Evolutionary conservation across 2,329 filamentous ascomycete genomes (phyloP), one percentile per base, ranked within the genome.

Genomic region (Triangularia verruculosa): DNA sequence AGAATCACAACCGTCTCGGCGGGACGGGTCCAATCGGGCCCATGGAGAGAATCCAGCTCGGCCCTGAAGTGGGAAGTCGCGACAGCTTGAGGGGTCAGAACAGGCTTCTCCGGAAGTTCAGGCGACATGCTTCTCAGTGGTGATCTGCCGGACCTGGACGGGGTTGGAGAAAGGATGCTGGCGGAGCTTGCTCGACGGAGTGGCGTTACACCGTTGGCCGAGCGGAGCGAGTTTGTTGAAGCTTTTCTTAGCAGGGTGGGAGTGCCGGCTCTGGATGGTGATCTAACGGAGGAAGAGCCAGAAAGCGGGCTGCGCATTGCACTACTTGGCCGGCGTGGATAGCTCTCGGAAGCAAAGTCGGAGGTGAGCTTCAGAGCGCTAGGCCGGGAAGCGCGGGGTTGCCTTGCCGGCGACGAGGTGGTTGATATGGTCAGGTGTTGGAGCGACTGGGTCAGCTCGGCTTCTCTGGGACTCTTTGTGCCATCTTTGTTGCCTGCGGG

Each of bases 1-100:
- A 99, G 79, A 28, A 99, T 84, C 55, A 98, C 93, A 4, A 96
- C 78, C 0, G 92, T 92, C 65, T 93, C 81, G 11, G 84, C 76
- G 32, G 77, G 68, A 25, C 76, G 72, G 8, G 76, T 75, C 2
- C 77, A 74, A 11, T 77, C 74, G 1, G 72, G 72, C 30, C 79
- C 77, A 63, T 88, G 83, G 70, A 92, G 88, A 6, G 82, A 76
- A 15, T 85, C 80, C 30, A 96, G 76, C 73, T 96, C 92, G 65
- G 83, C 85, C 66, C 81, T 80, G 72, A 96, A 91, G 74, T 90
- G 86, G 8, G 86, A 82, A 56, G 81, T 83, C 3, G 91, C 91
- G 52, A 94, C 77, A 25, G 83, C 79, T 43, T 76, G 76, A 12
- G 83, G 77, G 1, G 82, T 86, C n/a, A 76, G 75, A 5, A 74